phyloP scores from a whole-genome alignment of 176 grass and related monocot species.

The Tillandsia leiboldiana region DNA sequence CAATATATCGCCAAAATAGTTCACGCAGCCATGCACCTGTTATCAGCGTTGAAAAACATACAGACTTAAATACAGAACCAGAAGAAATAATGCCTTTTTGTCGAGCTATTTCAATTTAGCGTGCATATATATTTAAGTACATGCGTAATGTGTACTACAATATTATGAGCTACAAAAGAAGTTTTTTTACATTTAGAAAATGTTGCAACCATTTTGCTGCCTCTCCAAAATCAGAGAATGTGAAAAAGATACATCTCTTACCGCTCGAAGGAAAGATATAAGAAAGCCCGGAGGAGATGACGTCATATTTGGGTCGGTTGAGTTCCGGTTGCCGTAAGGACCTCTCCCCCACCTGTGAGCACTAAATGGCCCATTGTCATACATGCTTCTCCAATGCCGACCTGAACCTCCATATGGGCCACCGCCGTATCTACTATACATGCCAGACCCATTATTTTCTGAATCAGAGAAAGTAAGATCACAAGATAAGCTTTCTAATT shows the following conservation, averaged over 20 bases:
- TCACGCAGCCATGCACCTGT: conserved; percentile 23
- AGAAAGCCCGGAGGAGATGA: conserved; percentile 15
- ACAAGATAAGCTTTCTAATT: no score
- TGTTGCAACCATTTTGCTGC: neutral
- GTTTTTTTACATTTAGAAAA: neutral
- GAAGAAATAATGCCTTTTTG: no score
- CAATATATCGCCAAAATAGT: conserved; percentile 17
- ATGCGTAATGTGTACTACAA: no score
- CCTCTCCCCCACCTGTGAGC: conserved; percentile 18
- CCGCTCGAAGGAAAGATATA: conserved; percentile 19
- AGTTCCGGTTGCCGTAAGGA: conserved; percentile 12
- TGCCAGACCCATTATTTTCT: conserved; percentile 8
- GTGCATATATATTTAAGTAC: neutral
- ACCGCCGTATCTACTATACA: conserved; percentile 5
- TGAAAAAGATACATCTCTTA: neutral
- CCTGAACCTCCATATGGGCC: conserved; percentile 4
- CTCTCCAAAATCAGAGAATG: neutral
- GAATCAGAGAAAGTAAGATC: no score
- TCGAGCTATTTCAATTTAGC: no score
- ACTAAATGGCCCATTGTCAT: conserved; percentile 13
- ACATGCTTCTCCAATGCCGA: conserved; percentile 12
- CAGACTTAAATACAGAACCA: neutral
- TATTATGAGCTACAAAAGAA: neutral
- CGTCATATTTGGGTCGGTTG: conserved; percentile 6
- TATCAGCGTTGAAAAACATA: neutral